Evolutionary conservation across 345 rosid genomes (phyloP).

Genomic region (Eucalyptus melliodora): DNA sequence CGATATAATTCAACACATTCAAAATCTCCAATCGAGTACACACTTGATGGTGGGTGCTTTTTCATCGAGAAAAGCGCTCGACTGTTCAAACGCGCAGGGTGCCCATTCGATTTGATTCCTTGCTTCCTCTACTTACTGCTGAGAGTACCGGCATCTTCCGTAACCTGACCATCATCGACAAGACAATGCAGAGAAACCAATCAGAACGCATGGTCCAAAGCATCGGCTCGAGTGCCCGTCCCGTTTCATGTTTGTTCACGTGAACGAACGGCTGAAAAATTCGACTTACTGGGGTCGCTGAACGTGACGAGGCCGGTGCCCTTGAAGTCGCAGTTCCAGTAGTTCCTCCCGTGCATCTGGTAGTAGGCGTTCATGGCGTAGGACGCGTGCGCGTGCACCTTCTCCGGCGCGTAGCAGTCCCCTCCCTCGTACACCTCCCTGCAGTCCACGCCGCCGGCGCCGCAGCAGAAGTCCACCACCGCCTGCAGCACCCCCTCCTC

Average conservation of each 20-base stretch:
- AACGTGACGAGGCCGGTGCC: conserved; percentile 56
- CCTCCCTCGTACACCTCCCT: conserved; percentile 36
- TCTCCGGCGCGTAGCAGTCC: conserved; percentile 33
- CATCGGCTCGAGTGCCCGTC: background rate
- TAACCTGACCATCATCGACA: conserved; percentile 21
- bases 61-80: background rate
- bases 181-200: background rate
- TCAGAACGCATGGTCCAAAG: background rate
- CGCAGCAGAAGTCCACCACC: conserved; percentile 51
- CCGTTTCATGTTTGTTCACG: background rate
- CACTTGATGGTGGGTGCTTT: background rate
- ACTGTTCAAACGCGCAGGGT: background rate
- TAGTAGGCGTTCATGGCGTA: conserved; percentile 61
- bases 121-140: conserved; percentile 18
- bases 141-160: conserved; percentile 43
- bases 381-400: conserved; percentile 58
- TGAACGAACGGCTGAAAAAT: background rate
- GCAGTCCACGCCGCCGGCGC: conserved; percentile 64
- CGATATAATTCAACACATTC: background rate
- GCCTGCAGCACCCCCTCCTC: conserved; percentile 46
- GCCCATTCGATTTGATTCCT: background rate
- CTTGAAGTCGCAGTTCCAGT: conserved; percentile 71
- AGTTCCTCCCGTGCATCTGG: conserved; percentile 64
- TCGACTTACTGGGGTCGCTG: conserved; percentile 46
- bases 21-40: background rate